Evolutionary conservation across 805 yeast species (phyloP), one percentile per base, ranked within the genome.

Genomic region (Ogataea paraovalis): DNA sequence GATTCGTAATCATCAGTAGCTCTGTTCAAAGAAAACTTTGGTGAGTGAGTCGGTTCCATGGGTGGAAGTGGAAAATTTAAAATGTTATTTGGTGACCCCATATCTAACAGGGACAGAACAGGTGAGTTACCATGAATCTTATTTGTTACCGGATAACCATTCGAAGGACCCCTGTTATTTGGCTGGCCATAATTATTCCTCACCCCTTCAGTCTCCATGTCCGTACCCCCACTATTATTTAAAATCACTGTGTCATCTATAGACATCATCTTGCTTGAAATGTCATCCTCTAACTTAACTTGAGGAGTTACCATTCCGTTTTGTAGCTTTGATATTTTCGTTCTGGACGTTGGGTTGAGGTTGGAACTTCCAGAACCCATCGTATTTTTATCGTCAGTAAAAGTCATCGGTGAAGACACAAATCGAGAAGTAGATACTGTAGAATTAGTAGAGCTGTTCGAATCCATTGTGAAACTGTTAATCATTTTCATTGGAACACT

Each of bases 1-100:
- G 54, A 47, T 14, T 39, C 48, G 19, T 44, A 53, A 20, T 45
- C 44, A 38, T 36, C 39, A n/a, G 40, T 28, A 10, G 30, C 9
- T 33, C 14, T 30, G 30, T 23, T 36, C 12, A 32, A 22, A 9
- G 14, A 19, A 5, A 19, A 6, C 19, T 13, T 23, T n/a, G 28
- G 30, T 7, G 38, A 16, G 16, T 34, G 4, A 3, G 19, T 16
- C 3, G 5, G 7, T 34, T 18, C 12, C 19, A 34, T 9, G 3
- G 38, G 38, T 4, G 38, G 21, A n/a, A 34, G 20, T 10, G 38
- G 38, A 16, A 34, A 34, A 10, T 34, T 34, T 16, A 34, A 16
- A 4, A 34, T 34, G 21, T 20, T 34, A 6, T 18, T 34, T 16
- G 38, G 38, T 34, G 38, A 34, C 4, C 38, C 38, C 20, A 34